Evolutionary conservation across 768 basidiomycete genomes (phyloP).

Genomic region (Agaricus blazei): DNA sequence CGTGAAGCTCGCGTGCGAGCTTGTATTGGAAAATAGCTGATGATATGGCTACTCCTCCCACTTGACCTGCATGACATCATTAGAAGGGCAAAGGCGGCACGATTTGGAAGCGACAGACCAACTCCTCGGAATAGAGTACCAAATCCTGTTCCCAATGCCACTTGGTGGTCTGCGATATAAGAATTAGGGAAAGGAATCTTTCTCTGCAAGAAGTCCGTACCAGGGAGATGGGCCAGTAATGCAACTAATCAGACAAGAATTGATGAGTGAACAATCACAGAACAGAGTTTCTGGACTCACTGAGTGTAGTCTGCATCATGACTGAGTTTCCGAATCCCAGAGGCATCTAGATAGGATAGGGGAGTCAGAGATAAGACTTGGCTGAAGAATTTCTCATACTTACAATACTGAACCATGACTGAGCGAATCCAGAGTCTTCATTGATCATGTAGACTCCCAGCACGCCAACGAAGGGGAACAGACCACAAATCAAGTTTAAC

Average conservation of each 20-base stretch:
- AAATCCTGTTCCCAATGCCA: constrained; percentile 69
- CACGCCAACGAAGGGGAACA: constrained; percentile 56
- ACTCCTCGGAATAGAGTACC: constrained; percentile 62
- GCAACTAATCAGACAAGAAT: constrained; percentile 47
- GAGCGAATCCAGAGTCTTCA: constrained; percentile 42
- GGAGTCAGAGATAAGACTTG: not conserved
- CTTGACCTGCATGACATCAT: constrained; percentile 43
- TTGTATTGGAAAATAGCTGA: constrained; percentile 63
- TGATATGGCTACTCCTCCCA: constrained; percentile 64
- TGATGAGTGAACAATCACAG: not conserved
- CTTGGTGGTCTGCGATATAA: constrained; percentile 40
- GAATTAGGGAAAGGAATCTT: not conserved
- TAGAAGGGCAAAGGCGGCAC: not conserved
- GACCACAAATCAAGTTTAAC: constrained; percentile 56
- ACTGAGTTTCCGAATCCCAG: constrained; percentile 74
- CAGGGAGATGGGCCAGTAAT: constrained; percentile 56
- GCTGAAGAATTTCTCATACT: constrained; percentile 15
- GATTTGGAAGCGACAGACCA: constrained; percentile 32
- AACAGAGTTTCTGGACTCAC: constrained; percentile 27
- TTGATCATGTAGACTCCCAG: constrained; percentile 41
- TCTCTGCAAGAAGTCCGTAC: constrained; percentile 25
- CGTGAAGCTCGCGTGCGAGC: constrained; percentile 47
- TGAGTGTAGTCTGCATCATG: constrained; percentile 63
- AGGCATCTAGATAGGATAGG: constrained; percentile 41
- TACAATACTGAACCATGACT: constrained; percentile 61